These are phyloP conservation scores for Cutaneotrichosporon cutaneum DNA, from an alignment of 1,284 basidiomycete species.

Conservation along the genomic window DNA sequence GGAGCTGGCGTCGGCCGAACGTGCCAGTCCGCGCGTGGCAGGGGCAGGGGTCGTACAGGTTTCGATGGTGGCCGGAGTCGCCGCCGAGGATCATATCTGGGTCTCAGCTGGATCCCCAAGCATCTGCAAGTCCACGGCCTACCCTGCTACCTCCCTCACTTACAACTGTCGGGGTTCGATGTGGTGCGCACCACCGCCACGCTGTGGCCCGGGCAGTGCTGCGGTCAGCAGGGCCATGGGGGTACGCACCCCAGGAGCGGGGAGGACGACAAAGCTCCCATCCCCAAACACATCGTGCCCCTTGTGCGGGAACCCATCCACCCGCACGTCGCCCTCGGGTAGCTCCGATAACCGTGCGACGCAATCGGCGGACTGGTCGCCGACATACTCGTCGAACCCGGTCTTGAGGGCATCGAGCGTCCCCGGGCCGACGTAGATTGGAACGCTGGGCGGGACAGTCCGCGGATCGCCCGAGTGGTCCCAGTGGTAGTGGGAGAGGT, in stretches of 20 bases:
- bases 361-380: background rate
- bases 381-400: background rate
- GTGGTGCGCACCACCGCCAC: slow-evolving; percentile 9
- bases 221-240: background rate
- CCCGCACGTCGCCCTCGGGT: slow-evolving; percentile 3
- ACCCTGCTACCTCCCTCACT: background rate
- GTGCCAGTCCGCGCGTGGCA: slow-evolving; percentile 2
- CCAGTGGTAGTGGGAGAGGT: slow-evolving; percentile 18
- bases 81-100: slow-evolving; percentile 16
- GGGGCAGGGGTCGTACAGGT: slow-evolving; percentile 15
- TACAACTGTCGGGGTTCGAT: slow-evolving; percentile 5
- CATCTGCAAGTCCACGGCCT: background rate
- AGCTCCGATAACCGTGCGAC: slow-evolving; percentile 4
- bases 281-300: slow-evolving; percentile 17
- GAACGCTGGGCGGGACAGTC: background rate
- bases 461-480: slow-evolving; percentile 13
- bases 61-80: slow-evolving; percentile 13
- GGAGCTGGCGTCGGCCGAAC: slow-evolving; percentile 9
- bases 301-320: slow-evolving; percentile 2
- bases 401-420: background rate
- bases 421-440: slow-evolving; percentile 11
- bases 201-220: slow-evolving; percentile 14
- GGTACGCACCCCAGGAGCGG: slow-evolving; percentile 7
- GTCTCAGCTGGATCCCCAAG: background rate
- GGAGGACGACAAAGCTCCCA: slow-evolving; percentile 11